Evolutionary conservation across 176 grass and related monocot genomes (phyloP), one percentile per base, ranked within the genome.

Genomic region (Pontederia crassipes): DNA sequence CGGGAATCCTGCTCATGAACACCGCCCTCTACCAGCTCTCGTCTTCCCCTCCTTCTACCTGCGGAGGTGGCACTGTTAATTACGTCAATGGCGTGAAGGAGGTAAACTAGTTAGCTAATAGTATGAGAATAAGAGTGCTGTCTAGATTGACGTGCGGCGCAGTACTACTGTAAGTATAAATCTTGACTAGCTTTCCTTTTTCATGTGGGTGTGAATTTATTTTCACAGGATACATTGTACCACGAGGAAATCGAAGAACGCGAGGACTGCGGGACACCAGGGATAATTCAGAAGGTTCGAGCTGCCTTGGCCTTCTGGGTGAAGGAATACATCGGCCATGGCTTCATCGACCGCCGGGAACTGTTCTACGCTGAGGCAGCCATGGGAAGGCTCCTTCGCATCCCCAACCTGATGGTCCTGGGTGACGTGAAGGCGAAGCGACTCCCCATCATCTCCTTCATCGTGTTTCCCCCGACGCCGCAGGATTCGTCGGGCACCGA

Each of bases 1-100:
- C 90, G 2, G 90, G 90, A 45, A 79, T 95, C 69, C 80, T 95
- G 24, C 45, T 89, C 15, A 89, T 95, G 74, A 89, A 89, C 74
- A 89, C 86, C 64, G 50, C 71, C 1, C 65, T 95, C 2, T 95
- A 95, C 14, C 52, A 20, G 13, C 82, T 95, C 45, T 54, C 28
- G 8, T 64, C 82, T 2, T 79, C 81, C 2, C 77, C 82, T 6
- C 90, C 90, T 18, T 84, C 90, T 0, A 78, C 67, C 0, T 86
- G 90, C 3, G 90, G 90, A 0, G 90, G 90, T 0, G 90, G 90
- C 35, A 95, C 86, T 0, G 90, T 95, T 0, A 68, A 74, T 27
- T 95, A 95, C 46, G 90, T 86, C 57, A 95, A 86, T 51, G 79
- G 74, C 32, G 86, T 89, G 54, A 80, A 95, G 58, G 77, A 83